These are phyloP conservation scores for Nemania sp. DNA, from an alignment of 2,329 filamentous ascomycete genomes.

Conservation along the genomic window DNA sequence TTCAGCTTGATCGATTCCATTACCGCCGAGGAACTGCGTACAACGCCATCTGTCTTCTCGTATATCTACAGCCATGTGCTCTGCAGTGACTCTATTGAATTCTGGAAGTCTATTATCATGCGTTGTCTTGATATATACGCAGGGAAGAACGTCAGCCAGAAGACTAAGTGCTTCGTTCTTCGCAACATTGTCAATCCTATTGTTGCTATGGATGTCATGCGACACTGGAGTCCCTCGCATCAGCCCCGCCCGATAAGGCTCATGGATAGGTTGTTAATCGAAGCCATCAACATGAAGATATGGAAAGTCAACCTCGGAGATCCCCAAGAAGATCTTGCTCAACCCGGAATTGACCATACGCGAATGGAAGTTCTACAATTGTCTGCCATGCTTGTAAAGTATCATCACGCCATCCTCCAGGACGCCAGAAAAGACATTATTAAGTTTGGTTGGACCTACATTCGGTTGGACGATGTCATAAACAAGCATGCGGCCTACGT, in stretches of 20 bases:
- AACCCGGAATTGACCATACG: slow-evolving; percentile 90
- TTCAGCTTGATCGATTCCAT: slow-evolving; percentile 84
- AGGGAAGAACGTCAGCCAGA: slow-evolving; percentile 76
- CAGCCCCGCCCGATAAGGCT: slow-evolving; percentile 66
- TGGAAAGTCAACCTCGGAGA: slow-evolving; percentile 90
- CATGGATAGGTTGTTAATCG: slow-evolving; percentile 84
- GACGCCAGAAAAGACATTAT: slow-evolving; percentile 97
- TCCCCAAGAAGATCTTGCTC: slow-evolving; percentile 77
- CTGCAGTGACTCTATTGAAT: slow-evolving; percentile 79
- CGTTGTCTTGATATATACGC: slow-evolving; percentile 88
- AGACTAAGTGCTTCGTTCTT: slow-evolving; percentile 89
- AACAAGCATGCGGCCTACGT: slow-evolving; percentile 99
- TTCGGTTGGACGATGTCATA: slow-evolving; percentile 96
- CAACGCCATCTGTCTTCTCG: slow-evolving; percentile 72
- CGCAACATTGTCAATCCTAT: slow-evolving; percentile 95
- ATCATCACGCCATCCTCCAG: slow-evolving; percentile 83
- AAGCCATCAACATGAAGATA: slow-evolving; percentile 86
- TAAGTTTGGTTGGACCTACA: slow-evolving; percentile 99
- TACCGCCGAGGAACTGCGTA: slow-evolving; percentile 79
- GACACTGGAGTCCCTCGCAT: slow-evolving; percentile 68
- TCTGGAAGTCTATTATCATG: slow-evolving; percentile 79
- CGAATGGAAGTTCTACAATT: slow-evolving; percentile 95
- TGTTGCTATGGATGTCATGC: slow-evolving; percentile 93
- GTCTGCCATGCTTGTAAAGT: slow-evolving; percentile 93
- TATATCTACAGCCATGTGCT: slow-evolving; percentile 89